Percentiles rank a stretch among this genome's conserved stretches.
These are phyloP conservation scores for Apiotrichum akiyoshidainum DNA, from an alignment of 1,284 basidiomycete species.

Conservation along the genomic window DNA sequence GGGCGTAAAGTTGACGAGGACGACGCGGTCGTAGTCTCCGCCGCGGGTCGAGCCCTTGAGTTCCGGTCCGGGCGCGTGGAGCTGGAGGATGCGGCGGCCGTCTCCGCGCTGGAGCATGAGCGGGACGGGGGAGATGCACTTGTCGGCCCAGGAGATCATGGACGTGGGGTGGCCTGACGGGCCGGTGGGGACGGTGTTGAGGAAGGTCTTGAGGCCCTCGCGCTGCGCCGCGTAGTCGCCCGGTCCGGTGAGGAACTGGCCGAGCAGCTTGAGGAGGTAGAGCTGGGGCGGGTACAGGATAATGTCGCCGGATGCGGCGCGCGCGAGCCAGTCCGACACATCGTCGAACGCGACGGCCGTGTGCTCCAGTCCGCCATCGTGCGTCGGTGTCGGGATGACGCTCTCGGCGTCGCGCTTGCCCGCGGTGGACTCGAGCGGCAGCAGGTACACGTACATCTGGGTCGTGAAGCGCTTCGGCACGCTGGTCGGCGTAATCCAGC, in stretches of 20 bases:
- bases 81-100: slow-evolving; percentile 9
- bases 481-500: slow-evolving; percentile 20
- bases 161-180: slow-evolving; percentile 3
- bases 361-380: slow-evolving; percentile 23
- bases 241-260: slow-evolving; percentile 10
- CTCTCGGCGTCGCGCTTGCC: neutral
- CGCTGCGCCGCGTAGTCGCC: slow-evolving; percentile 14
- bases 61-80: slow-evolving; percentile 18
- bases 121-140: slow-evolving; percentile 13
- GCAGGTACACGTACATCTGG: slow-evolving; percentile 23
- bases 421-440: slow-evolving; percentile 6
- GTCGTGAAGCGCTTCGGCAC: slow-evolving; percentile 20
- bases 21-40: slow-evolving; percentile 19
- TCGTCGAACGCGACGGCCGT: slow-evolving; percentile 12
- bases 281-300: slow-evolving; percentile 22
- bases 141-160: slow-evolving; percentile 15
- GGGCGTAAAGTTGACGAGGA: slow-evolving; percentile 11
- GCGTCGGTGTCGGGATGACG: slow-evolving; percentile 2
- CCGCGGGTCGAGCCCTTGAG: slow-evolving; percentile 9
- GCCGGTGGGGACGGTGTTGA: slow-evolving; percentile 11
- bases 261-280: slow-evolving; percentile 15
- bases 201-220: slow-evolving; percentile 3
- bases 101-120: neutral
- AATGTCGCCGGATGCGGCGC: slow-evolving; percentile 7
- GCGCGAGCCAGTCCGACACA: slow-evolving; percentile 4